Percentiles rank a stretch among this genome's conserved stretches.
These are phyloP conservation scores for Mycena capillaripes DNA, from an alignment of 768 basidiomycete genomes.

Conservation along the genomic window DNA sequence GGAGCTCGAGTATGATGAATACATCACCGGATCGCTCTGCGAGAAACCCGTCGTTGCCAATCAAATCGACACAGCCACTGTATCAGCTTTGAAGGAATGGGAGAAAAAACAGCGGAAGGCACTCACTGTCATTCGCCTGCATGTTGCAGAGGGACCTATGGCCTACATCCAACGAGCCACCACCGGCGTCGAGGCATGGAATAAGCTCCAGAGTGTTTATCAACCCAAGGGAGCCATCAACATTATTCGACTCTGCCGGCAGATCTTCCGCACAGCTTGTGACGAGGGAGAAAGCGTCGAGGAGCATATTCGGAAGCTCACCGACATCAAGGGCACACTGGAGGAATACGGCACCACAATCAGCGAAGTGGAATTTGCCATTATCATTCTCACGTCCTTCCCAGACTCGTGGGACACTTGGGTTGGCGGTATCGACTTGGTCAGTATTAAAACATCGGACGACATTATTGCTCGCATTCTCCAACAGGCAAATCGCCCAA, in stretches of 20 bases:
- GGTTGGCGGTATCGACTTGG: slow-evolving; percentile 38
- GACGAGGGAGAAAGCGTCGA: slow-evolving; percentile 48
- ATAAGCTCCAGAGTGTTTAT: slow-evolving; percentile 35
- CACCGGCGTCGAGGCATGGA: slow-evolving; percentile 47
- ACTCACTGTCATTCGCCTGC: neutral
- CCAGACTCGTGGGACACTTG: slow-evolving; percentile 52
- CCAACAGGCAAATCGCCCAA: slow-evolving; percentile 32
- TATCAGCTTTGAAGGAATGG: neutral
- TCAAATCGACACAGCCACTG: neutral
- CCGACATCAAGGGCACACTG: slow-evolving; percentile 39
- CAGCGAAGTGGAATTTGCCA: slow-evolving; percentile 45
- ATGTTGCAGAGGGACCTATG: slow-evolving; percentile 32
- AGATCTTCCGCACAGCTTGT: slow-evolving; percentile 42
- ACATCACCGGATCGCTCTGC: slow-evolving; percentile 12
- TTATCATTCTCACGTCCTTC: slow-evolving; percentile 46
- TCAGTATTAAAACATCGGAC: slow-evolving; percentile 30
- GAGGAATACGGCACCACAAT: slow-evolving; percentile 40
- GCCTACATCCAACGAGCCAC: slow-evolving; percentile 42
- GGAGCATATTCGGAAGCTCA: slow-evolving; percentile 47
- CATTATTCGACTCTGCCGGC: slow-evolving; percentile 8
- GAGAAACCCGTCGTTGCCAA: neutral
- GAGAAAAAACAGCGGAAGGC: slow-evolving; percentile 30
- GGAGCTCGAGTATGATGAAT: slow-evolving; percentile 30
- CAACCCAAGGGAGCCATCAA: slow-evolving; percentile 41
- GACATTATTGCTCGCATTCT: slow-evolving; percentile 42